A percentile compares a stretch with the other conserved stretches of the same genome.
phyloP scores from a whole-genome alignment of 306 rosid genomes.

The Crataegus laevigata region DNA sequence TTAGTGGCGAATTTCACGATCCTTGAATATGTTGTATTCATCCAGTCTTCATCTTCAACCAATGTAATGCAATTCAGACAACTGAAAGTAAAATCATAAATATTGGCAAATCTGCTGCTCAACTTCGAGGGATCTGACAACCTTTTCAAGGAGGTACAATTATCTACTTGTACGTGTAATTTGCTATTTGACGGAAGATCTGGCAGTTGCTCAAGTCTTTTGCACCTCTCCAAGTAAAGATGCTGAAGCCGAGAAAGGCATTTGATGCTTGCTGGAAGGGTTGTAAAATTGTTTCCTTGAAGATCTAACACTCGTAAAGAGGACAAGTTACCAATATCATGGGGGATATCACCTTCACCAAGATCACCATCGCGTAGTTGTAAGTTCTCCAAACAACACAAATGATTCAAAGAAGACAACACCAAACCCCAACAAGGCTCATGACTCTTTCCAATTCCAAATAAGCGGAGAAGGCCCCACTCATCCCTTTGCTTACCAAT shows the following conservation, averaged over 20 bases:
- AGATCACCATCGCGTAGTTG: background rate
- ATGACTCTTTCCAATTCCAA: background rate
- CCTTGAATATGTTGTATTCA: background rate
- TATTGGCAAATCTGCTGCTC: background rate
- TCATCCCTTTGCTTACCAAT: background rate
- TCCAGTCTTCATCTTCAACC: background rate
- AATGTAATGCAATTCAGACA: background rate
- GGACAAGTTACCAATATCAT: background rate
- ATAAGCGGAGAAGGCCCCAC: background rate
- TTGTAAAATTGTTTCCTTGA: constrained; percentile 2
- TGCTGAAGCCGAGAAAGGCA: background rate
- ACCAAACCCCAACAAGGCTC: background rate
- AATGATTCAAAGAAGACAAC: background rate
- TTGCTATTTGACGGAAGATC: background rate
- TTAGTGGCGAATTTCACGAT: background rate
- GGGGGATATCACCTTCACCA: background rate
- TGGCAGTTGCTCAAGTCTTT: constrained; percentile 4
- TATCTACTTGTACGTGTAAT: background rate
- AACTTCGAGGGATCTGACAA: background rate
- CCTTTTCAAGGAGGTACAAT: constrained; percentile 1
- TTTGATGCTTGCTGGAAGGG: constrained; percentile 5
- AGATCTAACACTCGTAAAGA: background rate
- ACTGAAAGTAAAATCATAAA: background rate
- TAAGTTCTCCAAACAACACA: background rate
- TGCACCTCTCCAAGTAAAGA: background rate